A percentile compares a stretch with the other conserved stretches of the same genome.
Conservation (phyloP, 169 alveolate species). For the Besnoitia besnoiti region DNA sequence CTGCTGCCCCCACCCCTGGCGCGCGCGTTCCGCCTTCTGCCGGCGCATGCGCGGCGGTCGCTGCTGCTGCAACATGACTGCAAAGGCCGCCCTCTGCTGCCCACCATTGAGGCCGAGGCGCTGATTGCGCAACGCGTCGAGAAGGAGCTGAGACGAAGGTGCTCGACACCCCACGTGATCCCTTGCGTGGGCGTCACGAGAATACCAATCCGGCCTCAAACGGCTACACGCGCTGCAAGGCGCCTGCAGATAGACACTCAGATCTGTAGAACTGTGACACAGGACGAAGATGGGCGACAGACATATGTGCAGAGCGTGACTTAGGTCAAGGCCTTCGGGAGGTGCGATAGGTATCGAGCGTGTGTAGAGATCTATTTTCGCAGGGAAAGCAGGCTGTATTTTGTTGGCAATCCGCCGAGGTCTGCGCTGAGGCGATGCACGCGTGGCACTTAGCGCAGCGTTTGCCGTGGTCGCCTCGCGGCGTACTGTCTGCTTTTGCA, state of each 20-base stretch:
- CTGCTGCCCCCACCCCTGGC: slow-evolving; percentile 18
- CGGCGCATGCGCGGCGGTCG: slow-evolving; percentile 23
- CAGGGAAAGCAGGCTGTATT: neutral
- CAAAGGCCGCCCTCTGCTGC: slow-evolving; percentile 34
- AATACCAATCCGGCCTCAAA: too few relatives aligned
- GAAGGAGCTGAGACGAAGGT: slow-evolving; percentile 36
- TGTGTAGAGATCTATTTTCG: too few relatives aligned
- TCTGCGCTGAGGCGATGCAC: neutral
- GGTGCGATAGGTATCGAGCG: too few relatives aligned
- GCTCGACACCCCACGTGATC: neutral
- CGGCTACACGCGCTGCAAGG: too few relatives aligned
- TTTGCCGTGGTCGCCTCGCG: neutral
- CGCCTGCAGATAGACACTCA: too few relatives aligned
- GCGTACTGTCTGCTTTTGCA: neutral
- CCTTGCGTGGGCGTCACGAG: too few relatives aligned
- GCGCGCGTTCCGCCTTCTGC: slow-evolving; percentile 32
- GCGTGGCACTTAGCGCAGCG: neutral
- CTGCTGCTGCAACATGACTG: slow-evolving; percentile 26
- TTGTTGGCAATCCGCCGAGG: neutral
- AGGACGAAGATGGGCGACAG: too few relatives aligned
- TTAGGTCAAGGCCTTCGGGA: too few relatives aligned
- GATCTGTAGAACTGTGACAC: too few relatives aligned
- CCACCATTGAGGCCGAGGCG: slow-evolving; percentile 41
- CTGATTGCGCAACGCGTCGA: slow-evolving; percentile 24
- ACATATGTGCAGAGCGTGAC: too few relatives aligned